These are phyloP conservation scores for Stagonosporopsis rhizophila DNA, from an alignment of 2,329 filamentous ascomycete species.

Conservation along the genomic window DNA sequence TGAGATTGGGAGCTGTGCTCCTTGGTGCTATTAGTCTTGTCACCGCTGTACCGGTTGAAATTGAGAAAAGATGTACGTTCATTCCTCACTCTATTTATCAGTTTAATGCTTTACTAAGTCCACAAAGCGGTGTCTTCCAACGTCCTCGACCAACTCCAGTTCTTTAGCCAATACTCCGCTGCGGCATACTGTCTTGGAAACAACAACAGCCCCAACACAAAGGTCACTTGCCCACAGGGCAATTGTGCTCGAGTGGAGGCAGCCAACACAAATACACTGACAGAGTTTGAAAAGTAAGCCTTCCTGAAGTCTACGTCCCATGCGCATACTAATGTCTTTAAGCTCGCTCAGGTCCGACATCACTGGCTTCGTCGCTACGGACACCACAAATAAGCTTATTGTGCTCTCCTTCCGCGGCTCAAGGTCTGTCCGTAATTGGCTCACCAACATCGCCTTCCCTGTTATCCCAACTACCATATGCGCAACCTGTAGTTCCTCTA, in stretches of 20 bases:
- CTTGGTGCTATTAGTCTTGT: conserved; percentile 31
- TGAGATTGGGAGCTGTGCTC: conserved; percentile 28
- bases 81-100: background rate
- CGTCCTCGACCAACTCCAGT: conserved; percentile 51
- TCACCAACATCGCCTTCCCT: conserved; percentile 61
- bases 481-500: conserved; percentile 60
- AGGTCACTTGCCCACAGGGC: conserved; percentile 53
- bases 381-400: conserved; percentile 60
- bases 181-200: conserved; percentile 61
- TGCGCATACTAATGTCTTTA: background rate
- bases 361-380: conserved; percentile 57
- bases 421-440: conserved; percentile 66
- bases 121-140: conserved; percentile 48
- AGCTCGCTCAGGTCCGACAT: conserved; percentile 51
- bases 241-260: conserved; percentile 59
- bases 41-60: conserved; percentile 36
- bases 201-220: conserved; percentile 53
- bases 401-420: conserved; percentile 68
- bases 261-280: conserved; percentile 54
- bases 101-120: background rate
- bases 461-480: conserved; percentile 52
- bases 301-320: background rate
- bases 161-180: conserved; percentile 61
- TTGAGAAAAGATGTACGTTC: conserved; percentile 38
- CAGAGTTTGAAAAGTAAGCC: conserved; percentile 58